Base-by-base conservation (phyloP, 192 early-diverging fungal genomes). In the Podila minutissima region DNA sequence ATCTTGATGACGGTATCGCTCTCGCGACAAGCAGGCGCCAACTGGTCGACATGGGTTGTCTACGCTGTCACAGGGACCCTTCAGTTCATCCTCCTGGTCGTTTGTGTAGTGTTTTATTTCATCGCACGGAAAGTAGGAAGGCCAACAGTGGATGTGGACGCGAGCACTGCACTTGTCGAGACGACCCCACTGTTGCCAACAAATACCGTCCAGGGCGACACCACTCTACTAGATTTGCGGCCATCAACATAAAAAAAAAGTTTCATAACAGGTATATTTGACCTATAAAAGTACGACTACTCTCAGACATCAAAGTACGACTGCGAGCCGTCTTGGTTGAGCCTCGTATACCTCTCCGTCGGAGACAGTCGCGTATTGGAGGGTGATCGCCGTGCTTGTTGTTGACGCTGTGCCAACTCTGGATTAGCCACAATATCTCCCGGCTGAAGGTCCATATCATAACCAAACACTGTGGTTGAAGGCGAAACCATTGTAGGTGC, bases 41-140 rank as follows among this genome's bases (percentile, higher is more conserved):
- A 96, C 83, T 95, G 93, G 93, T 95, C 97, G 1, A 93, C 94
- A 29, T 98, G 95, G 95, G 88, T 95, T 29, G 91, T 93, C 0
- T 95, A 93, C 37, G 85, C 95, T 50, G 87, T 94, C 17, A 88
- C 93, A 2, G 95, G 94, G 12, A 83, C 88, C 15, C 81, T 98
- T 8, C 97, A 98, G 84, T 88, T 88, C 28, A 83, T 93, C 8
- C 86, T 98, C 64, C 85, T 98, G 15, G 67, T 77, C 7, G 87
- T 96, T 70, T 96, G 94, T 67, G 83, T 97, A 11, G 75, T 74
- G 6, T 94, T 89, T 75, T 84, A 91, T 38, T 85, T 85, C 57
- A 84, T 86, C n/a, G 88, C 85, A 32, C 89, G 87, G 66, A 70
- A 71, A 49, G 74, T 13, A 46, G 41, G 41, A 46, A 46, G 13